A percentile compares a stretch with the other conserved stretches of the same genome.
These are phyloP conservation scores for Rhodotorula kratochvilovae DNA, from an alignment of 768 basidiomycete species.

Conservation along the genomic window DNA sequence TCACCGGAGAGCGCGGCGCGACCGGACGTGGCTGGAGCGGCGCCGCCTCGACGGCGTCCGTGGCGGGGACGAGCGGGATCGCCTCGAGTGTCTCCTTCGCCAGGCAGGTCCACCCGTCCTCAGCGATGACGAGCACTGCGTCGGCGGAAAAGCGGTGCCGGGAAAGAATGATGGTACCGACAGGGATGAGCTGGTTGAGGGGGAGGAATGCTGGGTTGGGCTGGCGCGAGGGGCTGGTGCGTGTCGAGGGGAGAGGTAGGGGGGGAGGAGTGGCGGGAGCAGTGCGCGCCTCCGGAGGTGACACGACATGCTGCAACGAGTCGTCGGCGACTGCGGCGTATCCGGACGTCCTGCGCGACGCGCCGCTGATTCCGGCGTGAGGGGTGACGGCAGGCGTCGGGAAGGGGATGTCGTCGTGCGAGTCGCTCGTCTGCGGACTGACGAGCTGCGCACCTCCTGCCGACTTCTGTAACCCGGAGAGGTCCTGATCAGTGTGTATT, in stretches of 20 bases:
- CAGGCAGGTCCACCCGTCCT: slow-evolving; percentile 11
- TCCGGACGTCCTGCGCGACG: background rate
- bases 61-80: background rate
- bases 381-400: background rate
- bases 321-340: background rate
- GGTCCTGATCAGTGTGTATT: too few species aligned
- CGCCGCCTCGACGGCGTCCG: background rate
- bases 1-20: background rate
- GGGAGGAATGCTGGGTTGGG: background rate
- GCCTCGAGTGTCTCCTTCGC: background rate
- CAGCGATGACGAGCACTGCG: background rate
- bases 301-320: too few species aligned
- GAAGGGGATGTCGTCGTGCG: background rate
- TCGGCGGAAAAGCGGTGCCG: background rate
- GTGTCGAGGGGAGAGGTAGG: background rate
- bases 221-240: background rate
- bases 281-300: background rate
- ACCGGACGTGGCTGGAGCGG: background rate
- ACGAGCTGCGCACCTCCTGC: too few species aligned
- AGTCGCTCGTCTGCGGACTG: too few species aligned
- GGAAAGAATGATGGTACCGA: slow-evolving; percentile 11
- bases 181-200: slow-evolving; percentile 15
- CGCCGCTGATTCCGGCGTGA: background rate
- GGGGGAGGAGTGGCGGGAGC: background rate
- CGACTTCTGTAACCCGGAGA: background rate